Evolutionary conservation across 2,329 filamentous ascomycete genomes (phyloP).

Genomic region (Domatiomyces globalis): DNA sequence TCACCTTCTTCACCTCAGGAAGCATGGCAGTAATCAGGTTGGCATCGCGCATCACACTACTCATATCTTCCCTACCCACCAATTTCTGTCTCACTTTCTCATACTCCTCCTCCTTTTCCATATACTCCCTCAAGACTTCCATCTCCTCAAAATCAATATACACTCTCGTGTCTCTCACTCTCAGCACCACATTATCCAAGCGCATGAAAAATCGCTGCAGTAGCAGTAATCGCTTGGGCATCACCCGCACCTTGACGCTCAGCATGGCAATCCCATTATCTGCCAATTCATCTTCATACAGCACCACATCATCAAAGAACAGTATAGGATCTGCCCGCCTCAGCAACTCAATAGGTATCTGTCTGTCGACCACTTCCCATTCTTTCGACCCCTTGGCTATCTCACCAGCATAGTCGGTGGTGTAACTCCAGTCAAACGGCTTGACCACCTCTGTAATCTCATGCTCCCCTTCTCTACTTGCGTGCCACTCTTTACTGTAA

Average conservation of each 20-base stretch:
- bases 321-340: conserved; percentile 83
- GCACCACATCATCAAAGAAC: conserved; percentile 89
- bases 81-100: conserved; percentile 58
- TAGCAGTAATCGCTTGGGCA: conserved; percentile 75
- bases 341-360: conserved; percentile 74
- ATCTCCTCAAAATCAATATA: conserved; percentile 77
- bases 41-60: conserved; percentile 62
- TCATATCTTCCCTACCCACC: conserved; percentile 55
- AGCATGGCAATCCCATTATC: conserved; percentile 91
- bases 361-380: conserved; percentile 31
- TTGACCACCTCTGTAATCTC: conserved; percentile 87
- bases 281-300: conserved; percentile 95
- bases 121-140: conserved; percentile 77
- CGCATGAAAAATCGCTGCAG: conserved; percentile 83
- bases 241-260: conserved; percentile 82
- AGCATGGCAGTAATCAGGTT: conserved; percentile 59
- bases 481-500: conserved; percentile 79
- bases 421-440: conserved; percentile 98
- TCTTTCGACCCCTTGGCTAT: conserved; percentile 26
- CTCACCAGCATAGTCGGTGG: conserved; percentile 70
- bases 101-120: conserved; percentile 71
- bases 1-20: conserved; percentile 52
- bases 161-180: conserved; percentile 77
- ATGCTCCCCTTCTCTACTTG: conserved; percentile 59
- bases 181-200: conserved; percentile 74